Evolutionary conservation across 495 filamentous ascomycete species (phyloP).

Genomic region (Penicillium soppii): DNA sequence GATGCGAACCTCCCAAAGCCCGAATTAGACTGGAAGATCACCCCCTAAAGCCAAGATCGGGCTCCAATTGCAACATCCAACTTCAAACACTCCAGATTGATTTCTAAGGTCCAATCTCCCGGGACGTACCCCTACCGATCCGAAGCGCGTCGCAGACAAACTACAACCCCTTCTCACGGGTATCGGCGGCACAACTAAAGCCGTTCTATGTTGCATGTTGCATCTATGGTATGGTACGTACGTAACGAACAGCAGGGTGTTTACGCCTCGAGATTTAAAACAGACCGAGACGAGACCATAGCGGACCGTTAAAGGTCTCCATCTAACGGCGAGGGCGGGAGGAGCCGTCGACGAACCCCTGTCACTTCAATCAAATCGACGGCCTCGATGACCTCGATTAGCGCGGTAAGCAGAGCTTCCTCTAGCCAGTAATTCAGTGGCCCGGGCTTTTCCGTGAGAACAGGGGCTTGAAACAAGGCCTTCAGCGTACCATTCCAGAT

Average conservation of each 20-base stretch:
- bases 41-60: neutral
- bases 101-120: neutral
- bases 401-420: neutral
- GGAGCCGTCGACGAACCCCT: constrained; percentile 14
- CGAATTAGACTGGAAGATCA: too few relatives aligned
- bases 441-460: constrained; percentile 4
- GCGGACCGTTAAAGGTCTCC: constrained; percentile 20
- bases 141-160: neutral
- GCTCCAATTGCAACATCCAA: neutral
- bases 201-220: neutral
- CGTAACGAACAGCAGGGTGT: neutral
- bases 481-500: neutral
- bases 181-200: neutral
- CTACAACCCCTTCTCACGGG: neutral
- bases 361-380: neutral
- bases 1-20: neutral
- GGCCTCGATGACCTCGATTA: constrained; percentile 11
- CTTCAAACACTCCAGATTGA: too few relatives aligned
- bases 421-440: neutral
- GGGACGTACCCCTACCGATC: neutral
- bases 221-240: neutral
- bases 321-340: constrained; percentile 25
- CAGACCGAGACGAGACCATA: constrained; percentile 9
- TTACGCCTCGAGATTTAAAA: neutral
- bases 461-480: constrained; percentile 4